Evolutionary conservation across 1,284 basidiomycete species (phyloP).

Genomic region (Cutaneotrichosporon sp.): DNA sequence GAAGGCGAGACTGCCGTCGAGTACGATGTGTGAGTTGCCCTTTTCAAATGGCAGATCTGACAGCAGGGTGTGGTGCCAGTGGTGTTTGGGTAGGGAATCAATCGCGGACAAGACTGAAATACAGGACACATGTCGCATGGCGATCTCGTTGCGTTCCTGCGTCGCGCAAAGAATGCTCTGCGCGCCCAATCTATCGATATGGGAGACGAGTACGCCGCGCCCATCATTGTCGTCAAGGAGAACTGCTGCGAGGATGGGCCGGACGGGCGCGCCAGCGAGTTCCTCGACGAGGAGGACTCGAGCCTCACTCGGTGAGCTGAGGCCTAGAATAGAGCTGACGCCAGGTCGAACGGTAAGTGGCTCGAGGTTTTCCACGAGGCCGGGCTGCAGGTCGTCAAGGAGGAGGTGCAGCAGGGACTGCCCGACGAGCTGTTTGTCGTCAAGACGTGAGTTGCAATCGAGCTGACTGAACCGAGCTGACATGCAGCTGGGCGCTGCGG

Average conservation of each 20-base stretch:
- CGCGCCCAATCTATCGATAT: conserved; percentile 19
- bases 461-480: conserved; percentile 15
- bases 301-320: conserved; percentile 72
- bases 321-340: conserved; percentile 2
- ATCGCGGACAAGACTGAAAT: neutral
- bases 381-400: conserved; percentile 65
- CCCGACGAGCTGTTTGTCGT: conserved; percentile 75
- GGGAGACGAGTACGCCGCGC: conserved; percentile 36
- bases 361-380: conserved; percentile 69
- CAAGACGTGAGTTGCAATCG: conserved; percentile 66
- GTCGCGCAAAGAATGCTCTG: conserved; percentile 58
- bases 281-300: conserved; percentile 82
- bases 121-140: conserved; percentile 68
- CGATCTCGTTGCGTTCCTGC: conserved; percentile 75
- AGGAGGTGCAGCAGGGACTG: conserved; percentile 69
- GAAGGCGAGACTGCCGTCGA: conserved; percentile 37
- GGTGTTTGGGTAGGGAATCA: conserved; percentile 71
- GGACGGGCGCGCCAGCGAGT: conserved; percentile 54
- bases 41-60: conserved; percentile 56
- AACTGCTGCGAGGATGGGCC: conserved; percentile 71
- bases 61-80: conserved; percentile 78
- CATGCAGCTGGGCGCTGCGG: conserved; percentile 30
- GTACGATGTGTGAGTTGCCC: conserved; percentile 48
- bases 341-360: conserved; percentile 79
- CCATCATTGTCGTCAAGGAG: conserved; percentile 81